A percentile compares a stretch with the other conserved stretches of the same genome.
phyloP scores from a whole-genome alignment of 306 rosid genomes.

The Cicer arietinum region DNA sequence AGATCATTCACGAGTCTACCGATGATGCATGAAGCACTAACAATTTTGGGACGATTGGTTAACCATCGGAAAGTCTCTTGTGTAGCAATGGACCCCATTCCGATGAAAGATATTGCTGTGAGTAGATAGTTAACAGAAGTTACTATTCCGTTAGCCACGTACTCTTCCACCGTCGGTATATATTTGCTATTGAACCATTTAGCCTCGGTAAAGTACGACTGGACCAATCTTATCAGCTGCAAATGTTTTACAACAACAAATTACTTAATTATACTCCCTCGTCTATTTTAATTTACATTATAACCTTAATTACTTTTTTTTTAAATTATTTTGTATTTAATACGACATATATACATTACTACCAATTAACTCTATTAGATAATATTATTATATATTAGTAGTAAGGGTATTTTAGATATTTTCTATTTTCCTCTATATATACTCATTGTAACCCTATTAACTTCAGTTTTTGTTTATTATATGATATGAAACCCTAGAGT shows the following conservation, averaged over 20 bases:
- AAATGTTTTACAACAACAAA: not conserved
- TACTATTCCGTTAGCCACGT: not conserved
- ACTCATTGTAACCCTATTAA: too few species aligned
- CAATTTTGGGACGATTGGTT: conserved; percentile 4
- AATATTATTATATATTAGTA: too few species aligned
- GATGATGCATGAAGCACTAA: not conserved
- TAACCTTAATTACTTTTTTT: too few species aligned
- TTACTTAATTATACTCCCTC: not conserved
- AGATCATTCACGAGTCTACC: conserved; percentile 18
- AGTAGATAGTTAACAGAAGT: not conserved
- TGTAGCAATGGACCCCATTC: conserved; percentile 25
- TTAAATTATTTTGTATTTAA: too few species aligned
- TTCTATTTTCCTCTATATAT: too few species aligned
- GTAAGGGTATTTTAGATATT: too few species aligned
- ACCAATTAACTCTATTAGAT: too few species aligned
- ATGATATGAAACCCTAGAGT: too few species aligned
- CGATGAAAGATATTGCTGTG: not conserved
- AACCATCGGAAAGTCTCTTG: conserved; percentile 12
- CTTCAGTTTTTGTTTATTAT: too few species aligned
- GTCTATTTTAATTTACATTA: too few species aligned
- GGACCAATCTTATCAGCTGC: not conserved
- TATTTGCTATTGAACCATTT: not conserved
- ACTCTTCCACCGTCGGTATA: conserved; percentile 14
- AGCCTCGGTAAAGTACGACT: not conserved
- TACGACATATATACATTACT: too few species aligned